These are phyloP conservation scores for Aspergillus sp. DNA, from an alignment of 2,329 filamentous ascomycete genomes.

Conservation along the genomic window DNA sequence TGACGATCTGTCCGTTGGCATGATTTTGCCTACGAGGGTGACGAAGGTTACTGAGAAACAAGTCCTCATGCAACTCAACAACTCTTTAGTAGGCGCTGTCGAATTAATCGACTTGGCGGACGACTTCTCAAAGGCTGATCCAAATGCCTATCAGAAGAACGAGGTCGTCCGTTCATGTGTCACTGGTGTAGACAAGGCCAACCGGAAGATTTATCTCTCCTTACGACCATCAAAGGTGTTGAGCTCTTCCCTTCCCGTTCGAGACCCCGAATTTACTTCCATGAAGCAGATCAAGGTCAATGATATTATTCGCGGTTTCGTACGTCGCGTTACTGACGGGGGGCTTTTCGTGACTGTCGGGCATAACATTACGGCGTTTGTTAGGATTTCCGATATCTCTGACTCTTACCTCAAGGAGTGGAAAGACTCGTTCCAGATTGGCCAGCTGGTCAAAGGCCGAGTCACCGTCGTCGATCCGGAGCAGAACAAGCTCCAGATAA, in stretches of 20 bases:
- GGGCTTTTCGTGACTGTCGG: constrained; percentile 85
- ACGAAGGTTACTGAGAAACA: constrained; percentile 84
- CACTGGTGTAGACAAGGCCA: constrained; percentile 73
- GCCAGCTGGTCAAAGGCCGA: constrained; percentile 88
- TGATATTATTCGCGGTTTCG: constrained; percentile 83
- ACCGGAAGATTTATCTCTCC: constrained; percentile 82
- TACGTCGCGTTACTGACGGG: constrained; percentile 86
- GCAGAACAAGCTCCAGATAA: constrained; percentile 76
- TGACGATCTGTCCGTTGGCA: constrained; percentile 71
- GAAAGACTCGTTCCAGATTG: constrained; percentile 83
- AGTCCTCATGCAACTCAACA: constrained; percentile 80
- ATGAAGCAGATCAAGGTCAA: constrained; percentile 71
- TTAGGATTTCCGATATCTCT: constrained; percentile 84
- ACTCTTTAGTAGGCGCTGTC: constrained; percentile 75
- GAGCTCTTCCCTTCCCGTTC: constrained; percentile 77
- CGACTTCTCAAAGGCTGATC: constrained; percentile 78
- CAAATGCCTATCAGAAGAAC: constrained; percentile 74
- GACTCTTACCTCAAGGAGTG: constrained; percentile 93
- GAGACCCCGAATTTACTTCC: constrained; percentile 75
- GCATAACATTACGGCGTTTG: constrained; percentile 75
- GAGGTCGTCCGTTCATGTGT: constrained; percentile 87
- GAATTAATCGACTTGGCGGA: constrained; percentile 82
- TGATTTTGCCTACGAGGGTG: constrained; percentile 78
- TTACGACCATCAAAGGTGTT: constrained; percentile 83
- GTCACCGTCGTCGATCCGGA: constrained; percentile 70